Base-by-base conservation (phyloP, 116 monocot species). In the Thalassia testudinum region DNA sequence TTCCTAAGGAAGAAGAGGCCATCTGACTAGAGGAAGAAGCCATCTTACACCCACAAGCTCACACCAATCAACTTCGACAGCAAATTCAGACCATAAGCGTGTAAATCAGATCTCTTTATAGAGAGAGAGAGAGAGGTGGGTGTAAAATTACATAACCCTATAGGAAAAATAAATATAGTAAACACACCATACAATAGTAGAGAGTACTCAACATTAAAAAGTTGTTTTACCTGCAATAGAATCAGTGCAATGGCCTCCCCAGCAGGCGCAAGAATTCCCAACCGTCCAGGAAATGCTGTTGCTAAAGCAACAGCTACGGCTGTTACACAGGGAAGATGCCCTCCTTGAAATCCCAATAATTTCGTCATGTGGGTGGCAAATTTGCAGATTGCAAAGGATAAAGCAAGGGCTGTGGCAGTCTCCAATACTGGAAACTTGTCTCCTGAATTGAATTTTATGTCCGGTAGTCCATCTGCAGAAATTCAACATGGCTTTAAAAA, bases 321-420 rank as follows among this genome's bases (percentile, higher is more conserved):
- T 22, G 92, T 87, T 52, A 80, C 52, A 64, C 77, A 78, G 34
- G 87, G 92, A 60, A 93, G 83, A 18, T 38, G 83, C 24, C 92
- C 87, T 22, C 92, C 92, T 72, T 73, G 65, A 56, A 93, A 26
- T 17, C 78, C 68, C 28, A 83, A 57, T 5, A 37, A 1, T 42
- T 63, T 75, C 15, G 83, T 63, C 20, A 83, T 62, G 40, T 55
- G 50, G 43, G 62, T 61, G 7, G 68, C 72, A 42, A 64, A 47
- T 73, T 80, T 93, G 77, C 92, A 93, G 22, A 93, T 93, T 30
- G 72, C 51, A 49, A 93, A 83, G 16, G 92, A 83, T 59, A 87
- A 5, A 49, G 87, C 75, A 47, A 87, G 43, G 17, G 92, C 83
- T 37, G 43, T 68, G n/a, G 80, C 83, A 58, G 75, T 80, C 59